Evolutionary conservation across 345 rosid genomes (phyloP), one percentile per base, ranked within the genome.

Genomic region (Eucalyptus pauciflora): DNA sequence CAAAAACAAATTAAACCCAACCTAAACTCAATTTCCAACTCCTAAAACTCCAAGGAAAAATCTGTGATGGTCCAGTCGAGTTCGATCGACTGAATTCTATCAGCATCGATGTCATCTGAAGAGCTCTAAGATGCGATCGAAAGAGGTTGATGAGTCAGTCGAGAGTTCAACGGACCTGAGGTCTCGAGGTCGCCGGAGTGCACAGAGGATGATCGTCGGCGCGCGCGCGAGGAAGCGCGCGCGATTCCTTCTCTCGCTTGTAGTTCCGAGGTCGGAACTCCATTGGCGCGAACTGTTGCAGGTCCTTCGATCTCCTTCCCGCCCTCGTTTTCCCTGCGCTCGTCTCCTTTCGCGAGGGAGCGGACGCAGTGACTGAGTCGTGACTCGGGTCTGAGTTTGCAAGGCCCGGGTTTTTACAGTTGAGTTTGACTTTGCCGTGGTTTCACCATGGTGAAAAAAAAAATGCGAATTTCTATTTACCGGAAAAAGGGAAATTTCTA

Each of bases 211-310:
- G 97, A 45, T 86, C 85, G 16, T 88, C 91, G 87, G 93, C 92
- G 88, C 87, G 90, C 89, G 94, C 86, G 13, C 96, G 98, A 87
- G 91, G 94, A 43, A 97, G 95, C 89, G 92, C 89, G 88, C 90
- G 93, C 87, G 92, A 90, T 76, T 95, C 90, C 15, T 86, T 86
- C 58, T 94, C 94, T 67, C 92, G 92, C 41, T 50, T 88, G 91
- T 94, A 97, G 89, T 95, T 92, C 85, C 98, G 95, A 89, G 91
- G 92, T 87, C 97, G 92, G 94, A 96, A 96, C 93, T 95, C 97
- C 94, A 97, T 93, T 80, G 88, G 89, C 69, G 85, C 50, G 58
- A 79, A 20, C 7, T 37, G 27, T 41, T 20, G 48, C 48, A 41
- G 83, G 48, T 41, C 43, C 83, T 20, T 76, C 48, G 83, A 76